Base-by-base conservation (phyloP, 2,329 filamentous ascomycete species). In the Fusarium sarcochroum region DNA sequence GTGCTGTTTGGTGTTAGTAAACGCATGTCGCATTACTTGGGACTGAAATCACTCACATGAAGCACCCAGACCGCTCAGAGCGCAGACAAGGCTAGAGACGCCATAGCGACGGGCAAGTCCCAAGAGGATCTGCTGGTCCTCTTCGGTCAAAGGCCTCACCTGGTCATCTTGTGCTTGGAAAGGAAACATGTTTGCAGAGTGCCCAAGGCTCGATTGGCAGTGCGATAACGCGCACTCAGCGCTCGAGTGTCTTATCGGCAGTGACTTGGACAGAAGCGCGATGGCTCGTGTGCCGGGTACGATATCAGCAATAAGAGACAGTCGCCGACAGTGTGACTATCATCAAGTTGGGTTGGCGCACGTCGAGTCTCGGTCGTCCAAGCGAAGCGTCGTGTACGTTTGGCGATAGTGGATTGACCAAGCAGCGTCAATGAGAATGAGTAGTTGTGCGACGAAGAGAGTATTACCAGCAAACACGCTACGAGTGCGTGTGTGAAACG, bases 21-120 rank as follows among this genome's bases (percentile, higher is more conserved):
- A 34, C 35, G 45, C 38, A 50, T 15, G 53, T 41, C 20, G 13
- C 35, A 34, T 23, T 52, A 59, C 56, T 49, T 23, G 30, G 30
- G 34, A 25, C 32, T 37, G n/a, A 50, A 32, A 54, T 51, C 35
- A 76, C 79, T 76, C 74, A 81, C 79, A 81, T 49, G 79, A 77
- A 49, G 77, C 71, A 50, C 76, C 76, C 34, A 78, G 76, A 57
- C 77, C 77, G 20, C 75, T 78, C 52, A 81, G 51, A 46, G 79
- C 78, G 62, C 75, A 79, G n/a, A 78, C 67, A 18, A 81, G 73
- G 56, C 78, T 81, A 3, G 75, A 74, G 30, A 80, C 73, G 35
- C 79, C 79, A 71, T 81, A 81, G 50, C 78, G 78, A 53, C 79
- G 79, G 8, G 78, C 76, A 21, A 81, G 77, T 20, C 73, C 72